A percentile compares a stretch with the other conserved stretches of the same genome.
Evolutionary conservation across 1,139 yeast species (phyloP).

Genomic region (Pichia sp.): DNA sequence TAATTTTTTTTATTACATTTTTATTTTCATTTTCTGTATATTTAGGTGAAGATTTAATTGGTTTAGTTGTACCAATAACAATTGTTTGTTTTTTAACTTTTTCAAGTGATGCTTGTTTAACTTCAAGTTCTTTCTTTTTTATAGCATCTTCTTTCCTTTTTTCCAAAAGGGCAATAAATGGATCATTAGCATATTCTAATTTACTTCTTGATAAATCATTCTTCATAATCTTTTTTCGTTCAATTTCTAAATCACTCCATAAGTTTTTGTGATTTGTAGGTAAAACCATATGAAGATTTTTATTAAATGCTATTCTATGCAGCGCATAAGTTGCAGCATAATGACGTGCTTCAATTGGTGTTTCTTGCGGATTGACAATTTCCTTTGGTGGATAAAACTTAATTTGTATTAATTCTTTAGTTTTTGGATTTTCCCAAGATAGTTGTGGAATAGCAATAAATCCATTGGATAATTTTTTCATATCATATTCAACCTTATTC

Average conservation of each 20-base stretch:
- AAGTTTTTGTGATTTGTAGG: constrained; percentile 76
- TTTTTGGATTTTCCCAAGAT: constrained; percentile 74
- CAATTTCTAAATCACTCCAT: constrained; percentile 68
- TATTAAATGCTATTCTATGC: constrained; percentile 71
- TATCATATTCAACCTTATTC: constrained; percentile 78
- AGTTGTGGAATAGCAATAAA: constrained; percentile 36
- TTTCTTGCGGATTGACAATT: constrained; percentile 55
- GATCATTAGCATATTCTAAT: constrained; percentile 56
- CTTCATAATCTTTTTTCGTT: constrained; percentile 41
- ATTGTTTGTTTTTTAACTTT: constrained; percentile 41
- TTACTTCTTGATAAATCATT: constrained; percentile 45
- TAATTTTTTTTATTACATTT: too few relatives aligned
- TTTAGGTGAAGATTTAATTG: neutral
- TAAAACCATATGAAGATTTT: constrained; percentile 78
- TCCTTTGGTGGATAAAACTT: constrained; percentile 55
- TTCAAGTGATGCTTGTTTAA: constrained; percentile 33
- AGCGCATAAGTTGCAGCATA: constrained; percentile 84
- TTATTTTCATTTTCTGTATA: too few relatives aligned
- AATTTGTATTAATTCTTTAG: constrained; percentile 57
- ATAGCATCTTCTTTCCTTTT: constrained; percentile 40
- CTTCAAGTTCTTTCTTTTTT: constrained; percentile 40
- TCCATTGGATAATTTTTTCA: constrained; percentile 47
- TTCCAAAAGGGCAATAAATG: constrained; percentile 59
- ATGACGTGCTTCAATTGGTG: constrained; percentile 86
- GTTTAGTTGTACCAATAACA: constrained; percentile 27